Base-by-base conservation (phyloP, 2,329 filamentous ascomycete genomes). In the Camptophora hylomeconis region DNA sequence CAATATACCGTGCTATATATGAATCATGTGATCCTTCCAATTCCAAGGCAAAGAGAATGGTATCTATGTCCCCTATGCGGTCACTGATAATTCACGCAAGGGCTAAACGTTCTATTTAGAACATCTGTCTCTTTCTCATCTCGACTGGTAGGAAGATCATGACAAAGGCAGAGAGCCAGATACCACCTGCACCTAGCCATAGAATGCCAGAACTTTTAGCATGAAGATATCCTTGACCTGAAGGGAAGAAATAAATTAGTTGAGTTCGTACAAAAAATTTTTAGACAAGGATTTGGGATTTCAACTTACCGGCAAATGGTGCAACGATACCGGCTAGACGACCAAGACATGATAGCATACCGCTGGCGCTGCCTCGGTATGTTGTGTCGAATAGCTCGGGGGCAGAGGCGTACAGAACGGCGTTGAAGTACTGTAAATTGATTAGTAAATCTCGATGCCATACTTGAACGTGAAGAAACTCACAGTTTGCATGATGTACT, bases 401-500 rank as follows among this genome's bases (percentile, higher is more conserved):
- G 5, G 14, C 20, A 51, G 59, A 66, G 10, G 60, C 62, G 40
- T 67, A 66, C 8, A 66, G 46, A 4, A 67, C 59, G 3, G 61
- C 58, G 30, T 65, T 65, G 50, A 65, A 65, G 21, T 36, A 36
- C 56, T 65, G 61, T 29, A 41, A 48, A 20, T 7, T 16, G 14
- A 30, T 11, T 30, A 19, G 25, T 11, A n/a, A n/a, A n/a, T n/a
- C n/a, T n/a, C 12, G 10, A 7, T 12, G 8, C 5, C 7, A n/a
- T 14, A 8, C 9, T 8, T 9, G 25, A 9, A 13, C 8, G 5
- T 6, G 9, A 14, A 29, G 16, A 9, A 14, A 28, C 30, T 28
- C 19, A 27, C 26, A 11, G 36, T 35, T 38, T 67, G 63, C 46
- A 66, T 64, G 37, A 66, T 62, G 37, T 65, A 65, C 39, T 65